A percentile compares a stretch with the other conserved stretches of the same genome.
Conservation (phyloP, 1,284 basidiomycete species). For the Athelia psychrophila region DNA sequence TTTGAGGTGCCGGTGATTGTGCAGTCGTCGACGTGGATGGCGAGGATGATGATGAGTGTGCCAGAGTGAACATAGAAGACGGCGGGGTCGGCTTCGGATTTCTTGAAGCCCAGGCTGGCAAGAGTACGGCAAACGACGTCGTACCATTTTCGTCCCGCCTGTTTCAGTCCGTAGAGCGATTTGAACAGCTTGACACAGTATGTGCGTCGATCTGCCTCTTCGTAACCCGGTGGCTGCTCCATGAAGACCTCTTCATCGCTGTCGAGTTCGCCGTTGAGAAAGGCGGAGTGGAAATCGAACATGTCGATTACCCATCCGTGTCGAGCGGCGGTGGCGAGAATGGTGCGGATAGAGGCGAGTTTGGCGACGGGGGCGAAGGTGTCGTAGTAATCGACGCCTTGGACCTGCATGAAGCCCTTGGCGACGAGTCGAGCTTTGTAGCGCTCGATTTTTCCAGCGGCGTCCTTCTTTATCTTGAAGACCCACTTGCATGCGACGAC, state of each 20-base stretch:
- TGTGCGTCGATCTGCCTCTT: neutral
- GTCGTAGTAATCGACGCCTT: constrained; percentile 37
- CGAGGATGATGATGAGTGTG: constrained; percentile 20
- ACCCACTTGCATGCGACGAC: constrained; percentile 32
- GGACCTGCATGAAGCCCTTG: constrained; percentile 35
- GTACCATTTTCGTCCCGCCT: constrained; percentile 16
- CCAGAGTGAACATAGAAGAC: constrained; percentile 21
- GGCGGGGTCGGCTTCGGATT: constrained; percentile 22
- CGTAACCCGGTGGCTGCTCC: constrained; percentile 14
- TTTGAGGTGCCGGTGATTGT: constrained; percentile 15
- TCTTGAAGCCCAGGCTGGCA: constrained; percentile 16
- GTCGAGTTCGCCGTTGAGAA: constrained; percentile 17
- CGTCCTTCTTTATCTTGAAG: constrained; percentile 26
- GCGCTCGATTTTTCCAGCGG: constrained; percentile 22
- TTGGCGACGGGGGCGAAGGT: constrained; percentile 30
- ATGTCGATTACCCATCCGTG: constrained; percentile 17
- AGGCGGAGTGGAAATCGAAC: constrained; percentile 27
- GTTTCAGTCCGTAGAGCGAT: constrained; percentile 20
- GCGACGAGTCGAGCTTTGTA: constrained; percentile 38
- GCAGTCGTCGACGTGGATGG: constrained; percentile 32
- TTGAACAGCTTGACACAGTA: constrained; percentile 9
- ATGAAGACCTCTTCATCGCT: constrained; percentile 20
- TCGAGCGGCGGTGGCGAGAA: constrained; percentile 23
- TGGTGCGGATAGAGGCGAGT: constrained; percentile 22
- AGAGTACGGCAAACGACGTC: constrained; percentile 8